Base-by-base conservation (phyloP, 1,284 basidiomycete species). In the Pulveroboletus sp. region DNA sequence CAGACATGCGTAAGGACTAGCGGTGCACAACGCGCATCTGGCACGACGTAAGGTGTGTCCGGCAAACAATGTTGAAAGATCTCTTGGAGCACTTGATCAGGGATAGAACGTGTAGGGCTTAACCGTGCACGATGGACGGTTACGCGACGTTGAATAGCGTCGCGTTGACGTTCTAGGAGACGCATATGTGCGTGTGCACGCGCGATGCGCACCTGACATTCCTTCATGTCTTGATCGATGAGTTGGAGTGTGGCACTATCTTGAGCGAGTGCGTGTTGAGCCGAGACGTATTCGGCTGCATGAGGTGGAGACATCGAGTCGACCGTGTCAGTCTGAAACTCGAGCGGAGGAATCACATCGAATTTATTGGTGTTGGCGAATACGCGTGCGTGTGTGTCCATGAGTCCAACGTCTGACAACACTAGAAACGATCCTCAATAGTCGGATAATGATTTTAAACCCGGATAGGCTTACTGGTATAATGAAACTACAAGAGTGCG, bases 1-100 rank as follows among this genome's bases (percentile, higher is more conserved):
- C 69, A 71, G 25, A 71, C 62, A n/a, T 69, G 69, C 1, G 69
- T 68, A 35, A 71, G 70, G 43, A 74, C 52, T 5, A 71, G 54
- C 2, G 69, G 69, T 38, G 70, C 62, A 7, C 58, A 56, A 39
- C 28, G 52, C 10, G 57, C 33, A n/a, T 56, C 25, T 3, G 72
- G 72, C 7, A 60, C 48, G 52, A 68, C 18, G 44, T 66, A 71
- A 15, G 46, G 53, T 4, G 49, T 55, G 10, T 64, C 58, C 1
- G 66, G 71, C 2, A 74, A 40, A 24, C 71, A 71, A 24, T 50
- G 57, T 22, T 46, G 60, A 35, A 71, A 74, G 22, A 74, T 68
- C 25, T 73, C 68, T 52, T 70, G 70, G 6, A 74, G 65, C 1
- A 71, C 28, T 52, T 71, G 68, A 43, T 72, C 68, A 25, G 69